Evolutionary conservation across 352 stramenopile species (phyloP), one percentile per base, ranked within the genome.

Genomic region (Phytophthora megakarya): DNA sequence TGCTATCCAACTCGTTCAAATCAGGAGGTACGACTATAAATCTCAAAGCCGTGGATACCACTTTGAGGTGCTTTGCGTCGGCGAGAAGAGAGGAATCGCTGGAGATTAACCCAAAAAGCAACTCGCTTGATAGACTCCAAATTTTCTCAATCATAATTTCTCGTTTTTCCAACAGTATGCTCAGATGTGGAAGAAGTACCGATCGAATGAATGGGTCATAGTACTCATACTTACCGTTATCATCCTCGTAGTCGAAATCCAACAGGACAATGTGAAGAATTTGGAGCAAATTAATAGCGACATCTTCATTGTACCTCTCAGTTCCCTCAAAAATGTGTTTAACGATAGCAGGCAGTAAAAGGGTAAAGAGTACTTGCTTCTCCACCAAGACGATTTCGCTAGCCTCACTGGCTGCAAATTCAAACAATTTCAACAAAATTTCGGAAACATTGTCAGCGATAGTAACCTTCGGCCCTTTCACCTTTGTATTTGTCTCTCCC

Each of bases 191-290:
- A 12, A 90, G 10, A n/a, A 89, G 70, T n/a, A 80, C 51, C 1
- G 66, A 57, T 50, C 69, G 61, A 57, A 86, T 50, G 46, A 92
- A 89, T 6, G 19, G 33, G 6, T 73, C 64, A 26, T 69, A 75
- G 12, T 67, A 49, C 2, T 75, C 22, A 12, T 67, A 64, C 9
- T 68, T 52, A 5, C 53, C 52, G 25, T 53, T 63, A 8, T 64
- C 53, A 21, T 50, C 37, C 2, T 68, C 33, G 33, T 72, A 70
- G 1, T 86, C 57, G 4, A 84, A 81, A 53, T 89, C 73, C 19
- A 92, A 53, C 39, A 92, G 49, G 1, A 81, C 53, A 26, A 72
- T 35, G 47, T 81, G 81, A 30, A 92, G 57, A 15, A 92, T 55
- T 11, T 69, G 72, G 8, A 90, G 75, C 18, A 77, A 89, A 39